Base-by-base conservation (phyloP, 768 basidiomycete genomes). In the Leccinum incarnatum region DNA sequence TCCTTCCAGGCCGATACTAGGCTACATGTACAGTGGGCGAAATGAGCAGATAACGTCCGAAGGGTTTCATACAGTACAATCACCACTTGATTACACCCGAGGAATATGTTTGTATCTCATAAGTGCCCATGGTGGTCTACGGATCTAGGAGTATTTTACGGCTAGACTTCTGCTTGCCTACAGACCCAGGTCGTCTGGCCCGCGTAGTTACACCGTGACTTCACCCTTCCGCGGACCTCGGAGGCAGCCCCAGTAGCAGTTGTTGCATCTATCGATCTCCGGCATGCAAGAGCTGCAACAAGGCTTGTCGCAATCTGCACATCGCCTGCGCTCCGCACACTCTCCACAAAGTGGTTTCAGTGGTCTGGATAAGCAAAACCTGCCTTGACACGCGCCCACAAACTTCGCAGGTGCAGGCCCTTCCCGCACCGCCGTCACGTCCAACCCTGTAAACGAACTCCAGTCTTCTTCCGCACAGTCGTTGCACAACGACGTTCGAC, bases 51-150 rank as follows among this genome's bases (percentile, higher is more conserved):
- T 32, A 98, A 77, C 4, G 88, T 88, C 19, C 97, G 86, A 54
- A 99, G 81, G 0, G 93, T 96, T 72, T 99, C 96, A 64, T 99
- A 99, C 0, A 95, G 98, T 5, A 96, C 95, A 62, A 99, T 97
- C 91, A 99, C 93, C 46, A 98, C 96, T 95, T 60, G 0, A 30
- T 42, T n/a, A 51, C 32, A 29, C 12, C 29, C n/a, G 32, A 30
- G 34, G 32, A 8, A 46, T 54, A 21, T 27, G 55, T 48, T 32
- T 12, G 30, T 56, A 21, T 30, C 17, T 9, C 14, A 46, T 49
- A 49, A 51, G 32, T 15, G 40, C 55, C 15, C 36, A 37, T 5
- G 34, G 2, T 34, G 34, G 12, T 34, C 34, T 34, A 34, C 34
- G 34, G 34, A 0, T 0, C 34, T 0, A 34, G 34, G 11, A 34